phyloP scores from a whole-genome alignment of 1,284 basidiomycete species.

The Puccinia novopanici region DNA sequence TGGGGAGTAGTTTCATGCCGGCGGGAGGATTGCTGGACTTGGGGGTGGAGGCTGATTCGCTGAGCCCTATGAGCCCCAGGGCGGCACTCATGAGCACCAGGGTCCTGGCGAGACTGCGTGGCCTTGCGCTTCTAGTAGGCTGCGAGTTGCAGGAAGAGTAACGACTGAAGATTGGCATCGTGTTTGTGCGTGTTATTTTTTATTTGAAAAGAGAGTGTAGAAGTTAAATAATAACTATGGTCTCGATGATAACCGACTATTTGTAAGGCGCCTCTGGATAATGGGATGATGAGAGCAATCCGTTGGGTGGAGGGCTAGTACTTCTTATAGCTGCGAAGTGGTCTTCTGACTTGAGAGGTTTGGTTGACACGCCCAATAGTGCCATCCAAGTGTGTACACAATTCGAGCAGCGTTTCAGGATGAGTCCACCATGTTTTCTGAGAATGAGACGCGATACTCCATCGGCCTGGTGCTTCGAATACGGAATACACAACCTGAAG shows the following conservation, averaged over 20 bases:
- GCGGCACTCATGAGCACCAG: constrained; percentile 17
- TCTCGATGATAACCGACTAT: background rate
- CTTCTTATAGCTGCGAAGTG: background rate
- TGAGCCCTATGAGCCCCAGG: constrained; percentile 3
- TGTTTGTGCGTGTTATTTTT: background rate
- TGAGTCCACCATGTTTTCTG: background rate
- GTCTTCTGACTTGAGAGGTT: background rate
- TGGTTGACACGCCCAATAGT: background rate
- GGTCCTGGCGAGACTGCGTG: background rate
- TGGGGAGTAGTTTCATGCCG: constrained; percentile 19
- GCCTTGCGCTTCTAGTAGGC: background rate
- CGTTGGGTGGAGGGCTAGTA: no score
- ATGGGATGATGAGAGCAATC: background rate
- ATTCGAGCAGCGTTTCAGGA: background rate
- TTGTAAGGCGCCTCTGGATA: background rate
- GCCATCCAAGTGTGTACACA: background rate
- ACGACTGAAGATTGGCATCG: background rate
- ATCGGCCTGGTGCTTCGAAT: background rate
- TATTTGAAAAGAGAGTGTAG: background rate
- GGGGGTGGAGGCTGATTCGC: background rate
- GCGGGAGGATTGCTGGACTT: background rate
- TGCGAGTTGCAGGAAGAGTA: background rate
- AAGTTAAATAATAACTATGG: background rate
- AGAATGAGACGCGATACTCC: background rate
- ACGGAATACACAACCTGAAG: background rate